Conservation (phyloP, 2,329 filamentous ascomycete genomes). For the Claviceps sp. region DNA sequence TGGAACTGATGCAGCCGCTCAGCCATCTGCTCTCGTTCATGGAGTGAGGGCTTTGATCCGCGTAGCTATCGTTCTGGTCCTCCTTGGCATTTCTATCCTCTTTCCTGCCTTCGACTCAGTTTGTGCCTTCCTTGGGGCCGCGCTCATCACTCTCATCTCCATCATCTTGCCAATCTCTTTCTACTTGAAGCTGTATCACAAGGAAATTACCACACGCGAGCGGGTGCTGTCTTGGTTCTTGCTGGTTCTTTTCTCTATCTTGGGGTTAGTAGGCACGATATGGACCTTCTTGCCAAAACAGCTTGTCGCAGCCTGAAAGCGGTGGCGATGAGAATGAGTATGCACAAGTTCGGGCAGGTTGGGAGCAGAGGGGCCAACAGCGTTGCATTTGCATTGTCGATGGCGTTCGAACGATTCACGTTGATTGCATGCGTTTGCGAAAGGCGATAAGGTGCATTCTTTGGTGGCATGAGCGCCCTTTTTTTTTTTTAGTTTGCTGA, state of each 20-base stretch:
- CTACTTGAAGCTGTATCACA: slow-evolving; percentile 77
- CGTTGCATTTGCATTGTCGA: too few relatives aligned
- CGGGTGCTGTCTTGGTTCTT: slow-evolving; percentile 53
- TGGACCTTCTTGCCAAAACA: slow-evolving; percentile 81
- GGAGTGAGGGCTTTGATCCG: slow-evolving; percentile 47
- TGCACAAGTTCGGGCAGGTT: not conserved
- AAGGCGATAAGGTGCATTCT: too few relatives aligned
- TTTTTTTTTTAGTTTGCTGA: too few relatives aligned
- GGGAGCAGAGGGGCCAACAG: too few relatives aligned
- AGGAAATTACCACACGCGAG: slow-evolving; percentile 52
- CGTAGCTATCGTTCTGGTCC: slow-evolving; percentile 52
- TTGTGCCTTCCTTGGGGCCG: slow-evolving; percentile 81
- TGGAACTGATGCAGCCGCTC: slow-evolving; percentile 26
- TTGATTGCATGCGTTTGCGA: not conserved
- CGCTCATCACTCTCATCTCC: slow-evolving; percentile 87
- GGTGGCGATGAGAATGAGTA: not conserved
- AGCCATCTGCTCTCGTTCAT: slow-evolving; percentile 27
- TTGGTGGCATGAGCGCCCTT: too few relatives aligned
- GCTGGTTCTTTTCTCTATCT: slow-evolving; percentile 51
- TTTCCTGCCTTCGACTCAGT: slow-evolving; percentile 77
- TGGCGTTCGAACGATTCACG: too few relatives aligned
- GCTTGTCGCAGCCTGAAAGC: slow-evolving; percentile 36
- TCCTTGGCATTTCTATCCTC: slow-evolving; percentile 58
- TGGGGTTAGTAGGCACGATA: slow-evolving; percentile 68
- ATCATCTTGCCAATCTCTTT: slow-evolving; percentile 80